Conservation (phyloP, 108 stramenopile species). For the Skeletonema tropicum region DNA sequence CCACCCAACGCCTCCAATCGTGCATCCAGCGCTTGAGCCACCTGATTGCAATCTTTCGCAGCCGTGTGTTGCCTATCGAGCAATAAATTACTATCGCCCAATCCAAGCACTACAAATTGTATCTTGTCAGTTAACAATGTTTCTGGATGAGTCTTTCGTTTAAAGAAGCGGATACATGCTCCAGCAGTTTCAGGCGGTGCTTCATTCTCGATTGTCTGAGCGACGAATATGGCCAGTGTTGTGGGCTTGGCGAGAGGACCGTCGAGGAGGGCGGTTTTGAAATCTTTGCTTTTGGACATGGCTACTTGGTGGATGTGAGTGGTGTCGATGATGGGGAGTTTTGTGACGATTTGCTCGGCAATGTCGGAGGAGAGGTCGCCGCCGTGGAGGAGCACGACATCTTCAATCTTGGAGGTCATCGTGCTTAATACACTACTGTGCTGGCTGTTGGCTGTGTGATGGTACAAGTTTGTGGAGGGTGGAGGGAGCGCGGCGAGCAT, state of each 20-base stretch:
- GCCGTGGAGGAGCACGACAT: conserved; percentile 38
- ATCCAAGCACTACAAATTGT: conserved; percentile 38
- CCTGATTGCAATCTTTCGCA: conserved; percentile 61
- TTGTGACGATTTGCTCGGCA: conserved; percentile 34
- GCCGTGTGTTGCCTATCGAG: conserved; percentile 56
- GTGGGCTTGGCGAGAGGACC: conserved; percentile 19
- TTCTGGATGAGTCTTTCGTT: conserved; percentile 54
- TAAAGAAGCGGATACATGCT: conserved; percentile 51
- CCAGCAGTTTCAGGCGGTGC: conserved; percentile 50
- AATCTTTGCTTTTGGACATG: conserved; percentile 33
- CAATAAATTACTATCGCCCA: conserved; percentile 54
- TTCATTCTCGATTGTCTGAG: conserved; percentile 57
- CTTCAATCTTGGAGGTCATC: not conserved
- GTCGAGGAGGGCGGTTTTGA: conserved; percentile 24
- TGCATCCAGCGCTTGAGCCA: conserved; percentile 32
- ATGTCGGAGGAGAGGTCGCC: conserved; percentile 53
- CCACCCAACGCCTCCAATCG: conserved; percentile 44
- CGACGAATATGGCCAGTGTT: conserved; percentile 40
- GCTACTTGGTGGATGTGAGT: not conserved
- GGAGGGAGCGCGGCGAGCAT: too few species aligned
- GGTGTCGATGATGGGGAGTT: not conserved
- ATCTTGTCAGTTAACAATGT: conserved; percentile 23
- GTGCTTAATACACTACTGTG: too few species aligned
- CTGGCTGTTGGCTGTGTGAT: too few species aligned
- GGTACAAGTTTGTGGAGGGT: too few species aligned